Base-by-base conservation (phyloP, 129 eudicot genomes). In the Logfia minima region DNA sequence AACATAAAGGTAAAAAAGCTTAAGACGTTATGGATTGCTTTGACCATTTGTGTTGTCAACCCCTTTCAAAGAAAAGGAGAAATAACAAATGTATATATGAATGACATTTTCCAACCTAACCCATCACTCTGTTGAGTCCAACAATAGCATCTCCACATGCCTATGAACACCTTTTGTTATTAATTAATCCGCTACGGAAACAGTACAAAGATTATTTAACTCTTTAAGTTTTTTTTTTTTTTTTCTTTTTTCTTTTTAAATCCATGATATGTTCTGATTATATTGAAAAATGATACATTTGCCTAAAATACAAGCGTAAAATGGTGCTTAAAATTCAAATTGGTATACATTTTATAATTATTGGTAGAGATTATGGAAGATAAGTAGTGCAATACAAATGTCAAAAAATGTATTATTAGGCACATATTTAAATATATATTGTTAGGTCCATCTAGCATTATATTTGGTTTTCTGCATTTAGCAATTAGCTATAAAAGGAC, bases 51-150 rank as follows among this genome's bases (percentile, higher is more conserved):
- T 43, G 31, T 43, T 24, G 32, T 28, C 74, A 48, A 45, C 45
- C 37, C 60, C 32, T 70, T 70, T 70, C 74, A 11, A 24, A 7
- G 23, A 70, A 70, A 70, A 45, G 55, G 74, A 45, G 31, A 70
- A 13, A 17, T 52, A 70, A 23, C 74, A 45, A 43, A 45, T 45
- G 14, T 19, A 69, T 69, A 28, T 26, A 16, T 52, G 22, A 71
- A 26, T 71, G 29, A 71, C 43, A 71, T 71, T 48, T 71, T 17
- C 39, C 16, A 21, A 28, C 75, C 75, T 48, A 70, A 48, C 8
- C 61, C 61, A 13, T 45, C 63, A 48, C 62, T 48, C 28, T 70
- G 10, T 16, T 4, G 22, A 51, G 35, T 26, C 75, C 14, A 48
- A 7, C 39, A 48, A 48, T 26, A 51, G 39, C 63, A 48, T 26